Percentiles rank a stretch among this genome's conserved stretches.
These are phyloP conservation scores for Pneumocystis jirovecii DNA, from an alignment of 1,139 yeast species.

Conservation along the genomic window DNA sequence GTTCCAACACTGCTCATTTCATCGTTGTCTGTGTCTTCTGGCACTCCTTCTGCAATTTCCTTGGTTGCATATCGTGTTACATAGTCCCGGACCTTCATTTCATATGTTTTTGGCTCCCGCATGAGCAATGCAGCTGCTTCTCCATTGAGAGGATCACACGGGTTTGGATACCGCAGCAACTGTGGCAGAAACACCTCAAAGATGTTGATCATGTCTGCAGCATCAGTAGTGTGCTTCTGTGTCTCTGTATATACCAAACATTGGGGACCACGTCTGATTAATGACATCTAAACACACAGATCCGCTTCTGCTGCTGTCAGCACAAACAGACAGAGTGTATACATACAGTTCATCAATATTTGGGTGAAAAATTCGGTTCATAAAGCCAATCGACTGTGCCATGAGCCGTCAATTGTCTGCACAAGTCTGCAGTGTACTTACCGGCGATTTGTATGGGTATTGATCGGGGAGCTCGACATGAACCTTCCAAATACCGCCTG, in stretches of 20 bases:
- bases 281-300: slow-evolving; percentile 92
- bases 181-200: slow-evolving; percentile 93
- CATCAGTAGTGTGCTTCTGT: too few species aligned
- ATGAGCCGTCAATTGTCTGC: background rate
- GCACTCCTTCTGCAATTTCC: slow-evolving; percentile 23
- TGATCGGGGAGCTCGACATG: slow-evolving; percentile 92
- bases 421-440: background rate
- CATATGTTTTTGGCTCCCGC: slow-evolving; percentile 54
- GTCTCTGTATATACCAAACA: slow-evolving; percentile 59
- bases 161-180: slow-evolving; percentile 77
- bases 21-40: slow-evolving; percentile 22
- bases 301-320: slow-evolving; percentile 42
- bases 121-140: slow-evolving; percentile 77
- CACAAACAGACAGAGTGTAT: background rate
- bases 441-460: slow-evolving; percentile 86
- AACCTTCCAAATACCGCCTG: slow-evolving; percentile 80
- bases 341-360: slow-evolving; percentile 44
- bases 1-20: slow-evolving; percentile 35
- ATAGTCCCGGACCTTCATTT: slow-evolving; percentile 50
- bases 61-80: slow-evolving; percentile 59
- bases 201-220: slow-evolving; percentile 46
- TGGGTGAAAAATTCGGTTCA: slow-evolving; percentile 84
- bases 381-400: slow-evolving; percentile 61
- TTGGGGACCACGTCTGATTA: slow-evolving; percentile 96
- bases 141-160: slow-evolving; percentile 83